Base-by-base conservation (phyloP, 2,329 filamentous ascomycete species). In the Trichoderma endophyticum region DNA sequence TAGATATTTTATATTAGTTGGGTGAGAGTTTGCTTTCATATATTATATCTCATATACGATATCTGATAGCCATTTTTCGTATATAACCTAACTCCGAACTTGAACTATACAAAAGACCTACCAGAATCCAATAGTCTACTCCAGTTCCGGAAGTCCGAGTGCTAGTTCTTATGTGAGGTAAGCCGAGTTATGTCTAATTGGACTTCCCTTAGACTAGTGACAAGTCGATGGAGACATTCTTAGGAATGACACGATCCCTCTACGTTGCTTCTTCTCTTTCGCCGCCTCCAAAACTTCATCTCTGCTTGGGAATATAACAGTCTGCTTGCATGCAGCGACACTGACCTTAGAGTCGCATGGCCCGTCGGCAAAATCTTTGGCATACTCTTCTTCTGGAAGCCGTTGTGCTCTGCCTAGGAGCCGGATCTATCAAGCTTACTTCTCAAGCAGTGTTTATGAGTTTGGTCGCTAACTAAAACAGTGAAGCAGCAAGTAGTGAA, bases 351-450 rank as follows among this genome's bases (percentile, higher is more conserved):
- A 18, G 36, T 39, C 14, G 14, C 5, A 1, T 39, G 14, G 14
- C 14, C 14, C 0, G 36, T 18, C 36, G 14, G 14, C 6, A 3
- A 18, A 39, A 5, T 39, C 14, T 3, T 18, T 39, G 2, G 6
- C 36, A 39, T 4, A n/a, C 15, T 39, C 36, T 1, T 18, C 36
- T 18, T 18, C 7, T 43, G 39, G 39, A n/a, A 0, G 39, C 0
- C n/a, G 3, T 0, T 43, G 1, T n/a, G 0, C 3, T n/a, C 0
- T 43, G 39, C 7, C 7, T 43, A 15, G 3, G 39, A 43, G 15
- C 39, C 39, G 15, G 15, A 43, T 43, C 1, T 43, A 7, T 43
- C 39, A 15, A 43, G 0, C 3, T 18, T 4, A 15, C 39, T 43
- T 7, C 3, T 18, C 15, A 2, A 6, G 8, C 39, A 43, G 39